Conservation (phyloP, 352 stramenopile species). For the Phytophthora colocasiae region DNA sequence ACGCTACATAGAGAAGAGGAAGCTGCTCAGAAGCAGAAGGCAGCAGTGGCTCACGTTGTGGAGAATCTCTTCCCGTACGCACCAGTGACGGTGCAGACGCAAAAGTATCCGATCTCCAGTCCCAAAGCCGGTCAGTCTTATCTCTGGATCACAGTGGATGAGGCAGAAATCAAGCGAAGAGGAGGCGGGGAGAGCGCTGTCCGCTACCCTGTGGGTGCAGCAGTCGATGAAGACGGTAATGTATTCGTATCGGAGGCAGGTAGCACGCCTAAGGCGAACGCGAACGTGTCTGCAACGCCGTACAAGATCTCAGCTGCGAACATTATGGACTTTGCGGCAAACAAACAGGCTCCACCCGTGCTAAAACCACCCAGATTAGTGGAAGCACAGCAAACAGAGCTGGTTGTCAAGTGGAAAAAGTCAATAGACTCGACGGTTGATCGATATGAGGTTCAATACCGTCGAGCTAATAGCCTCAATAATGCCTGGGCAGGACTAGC, state of each 20-base stretch:
- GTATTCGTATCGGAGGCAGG: conserved; percentile 71
- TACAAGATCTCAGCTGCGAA: conserved; percentile 71
- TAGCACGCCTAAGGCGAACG: conserved; percentile 26
- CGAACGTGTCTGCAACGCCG: conserved; percentile 22
- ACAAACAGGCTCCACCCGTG: conserved; percentile 42
- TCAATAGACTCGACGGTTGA: conserved; percentile 70
- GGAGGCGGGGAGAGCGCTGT: conserved; percentile 49
- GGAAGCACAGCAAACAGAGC: conserved; percentile 54
- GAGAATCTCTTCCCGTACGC: conserved; percentile 84
- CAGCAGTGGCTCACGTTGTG: conserved; percentile 69
- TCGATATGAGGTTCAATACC: conserved; percentile 79
- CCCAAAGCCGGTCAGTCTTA: conserved; percentile 71
- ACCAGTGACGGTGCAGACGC: conserved; percentile 74
- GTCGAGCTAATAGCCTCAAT: conserved; percentile 52
- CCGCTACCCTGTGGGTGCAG: conserved; percentile 73
- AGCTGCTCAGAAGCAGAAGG: conserved; percentile 52
- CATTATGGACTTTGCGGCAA: conserved; percentile 65
- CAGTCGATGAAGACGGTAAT: conserved; percentile 72
- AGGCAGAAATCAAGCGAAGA: conserved; percentile 65
- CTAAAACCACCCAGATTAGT: conserved; percentile 54
- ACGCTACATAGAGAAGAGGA: conserved; percentile 48
- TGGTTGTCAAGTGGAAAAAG: conserved; percentile 69
- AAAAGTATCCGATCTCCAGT: conserved; percentile 67
- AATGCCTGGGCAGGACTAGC: conserved; percentile 58
- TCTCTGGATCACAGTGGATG: conserved; percentile 80